A percentile compares a stretch with the other conserved stretches of the same genome.
These are phyloP conservation scores for Collybia sordida DNA, from an alignment of 768 basidiomycete species.

Conservation along the genomic window DNA sequence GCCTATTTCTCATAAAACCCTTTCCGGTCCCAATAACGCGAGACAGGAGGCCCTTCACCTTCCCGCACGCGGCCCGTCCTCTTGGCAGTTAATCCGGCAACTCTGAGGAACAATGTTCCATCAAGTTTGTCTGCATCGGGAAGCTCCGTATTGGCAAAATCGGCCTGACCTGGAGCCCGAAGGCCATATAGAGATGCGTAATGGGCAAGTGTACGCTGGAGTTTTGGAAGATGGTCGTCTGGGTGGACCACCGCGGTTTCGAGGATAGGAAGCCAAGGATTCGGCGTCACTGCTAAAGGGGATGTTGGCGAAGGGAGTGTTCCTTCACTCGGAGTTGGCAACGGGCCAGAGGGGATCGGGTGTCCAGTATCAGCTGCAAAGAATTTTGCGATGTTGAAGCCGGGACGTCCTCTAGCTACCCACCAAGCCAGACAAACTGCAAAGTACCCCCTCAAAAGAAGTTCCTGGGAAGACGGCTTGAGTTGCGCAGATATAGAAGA, in stretches of 20 bases:
- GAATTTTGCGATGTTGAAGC: slow-evolving; percentile 50
- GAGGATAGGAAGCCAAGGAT: slow-evolving; percentile 61
- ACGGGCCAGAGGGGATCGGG: slow-evolving; percentile 13
- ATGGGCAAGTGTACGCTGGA: slow-evolving; percentile 36
- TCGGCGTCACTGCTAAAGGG: slow-evolving; percentile 37
- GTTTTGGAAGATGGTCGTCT: slow-evolving; percentile 48
- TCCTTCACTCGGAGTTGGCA: slow-evolving; percentile 21
- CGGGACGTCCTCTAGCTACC: slow-evolving; percentile 54
- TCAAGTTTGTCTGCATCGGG: slow-evolving; percentile 54
- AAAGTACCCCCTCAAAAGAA: slow-evolving; percentile 63
- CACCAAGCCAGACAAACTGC: slow-evolving; percentile 50
- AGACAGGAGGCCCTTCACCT: background rate
- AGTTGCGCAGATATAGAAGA: slow-evolving; percentile 45
- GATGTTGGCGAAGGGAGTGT: slow-evolving; percentile 28
- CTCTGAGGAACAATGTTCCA: slow-evolving; percentile 62
- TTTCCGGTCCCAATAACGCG: background rate
- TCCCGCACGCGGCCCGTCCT: slow-evolving; percentile 20
- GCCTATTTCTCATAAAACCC: background rate
- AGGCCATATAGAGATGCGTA: slow-evolving; percentile 26
- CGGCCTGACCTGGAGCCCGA: slow-evolving; percentile 22
- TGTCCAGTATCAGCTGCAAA: slow-evolving; percentile 28
- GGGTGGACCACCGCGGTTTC: slow-evolving; percentile 54
- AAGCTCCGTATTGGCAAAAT: slow-evolving; percentile 37
- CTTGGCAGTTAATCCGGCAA: slow-evolving; percentile 50
- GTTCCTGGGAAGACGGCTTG: slow-evolving; percentile 40